These are phyloP conservation scores for Erodium moschatum DNA, from an alignment of 441 rosid species.

Conservation along the genomic window DNA sequence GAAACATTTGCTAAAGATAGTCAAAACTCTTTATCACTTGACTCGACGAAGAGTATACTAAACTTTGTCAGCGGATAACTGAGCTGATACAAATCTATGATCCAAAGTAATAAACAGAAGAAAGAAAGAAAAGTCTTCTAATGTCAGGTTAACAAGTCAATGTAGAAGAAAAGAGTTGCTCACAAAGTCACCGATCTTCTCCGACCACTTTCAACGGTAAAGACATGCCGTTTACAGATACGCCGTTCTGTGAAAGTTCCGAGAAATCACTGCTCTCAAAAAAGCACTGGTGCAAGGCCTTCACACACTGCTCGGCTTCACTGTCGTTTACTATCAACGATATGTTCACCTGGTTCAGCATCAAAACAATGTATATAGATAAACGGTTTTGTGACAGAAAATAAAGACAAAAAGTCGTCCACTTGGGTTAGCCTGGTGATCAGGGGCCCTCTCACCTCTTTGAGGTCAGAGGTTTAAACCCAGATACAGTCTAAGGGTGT, in stretches of 20 bases:
- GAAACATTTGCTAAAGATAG: too few species aligned
- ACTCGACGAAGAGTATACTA: too few species aligned
- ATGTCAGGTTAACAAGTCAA: neutral
- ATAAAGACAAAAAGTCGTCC: neutral
- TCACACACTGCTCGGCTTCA: slow-evolving; percentile 76
- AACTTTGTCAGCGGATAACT: too few species aligned
- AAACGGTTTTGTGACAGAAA: too few species aligned
- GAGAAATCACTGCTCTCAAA: slow-evolving; percentile 32
- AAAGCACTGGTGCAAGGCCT: slow-evolving; percentile 66
- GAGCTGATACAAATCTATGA: neutral
- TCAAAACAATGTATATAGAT: neutral
- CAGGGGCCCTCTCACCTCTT: too few species aligned
- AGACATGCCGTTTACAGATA: neutral
- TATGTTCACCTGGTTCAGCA: slow-evolving; percentile 53
- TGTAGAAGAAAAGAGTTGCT: neutral
- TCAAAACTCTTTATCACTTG: too few species aligned
- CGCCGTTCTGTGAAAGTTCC: slow-evolving; percentile 1
- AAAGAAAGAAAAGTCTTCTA: too few species aligned
- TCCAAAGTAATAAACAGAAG: neutral
- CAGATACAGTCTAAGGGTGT: too few species aligned
- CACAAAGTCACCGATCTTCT: slow-evolving; percentile 6
- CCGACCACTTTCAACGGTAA: neutral
- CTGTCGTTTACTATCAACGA: slow-evolving; percentile 73
- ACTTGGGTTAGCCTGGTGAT: too few species aligned
- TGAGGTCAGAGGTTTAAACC: too few species aligned